These are phyloP conservation scores for Pseudoscleropodium purum DNA, from an alignment of 225 moss, liverwort and hornwort species.

Conservation along the genomic window DNA sequence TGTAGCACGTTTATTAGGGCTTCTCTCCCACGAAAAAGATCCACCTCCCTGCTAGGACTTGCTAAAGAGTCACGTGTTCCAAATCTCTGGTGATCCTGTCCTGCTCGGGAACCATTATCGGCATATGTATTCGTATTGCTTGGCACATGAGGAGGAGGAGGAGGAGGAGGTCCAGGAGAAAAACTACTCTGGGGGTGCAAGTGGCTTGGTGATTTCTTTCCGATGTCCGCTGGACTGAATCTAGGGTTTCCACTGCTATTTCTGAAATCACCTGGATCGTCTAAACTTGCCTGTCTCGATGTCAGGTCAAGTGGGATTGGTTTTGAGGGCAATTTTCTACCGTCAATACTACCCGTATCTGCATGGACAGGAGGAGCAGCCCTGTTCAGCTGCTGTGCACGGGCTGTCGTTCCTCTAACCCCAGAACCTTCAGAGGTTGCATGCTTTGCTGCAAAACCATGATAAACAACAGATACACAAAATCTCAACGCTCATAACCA, in stretches of 20 bases:
- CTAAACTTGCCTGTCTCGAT: conserved; percentile 8
- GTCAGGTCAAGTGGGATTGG: background rate
- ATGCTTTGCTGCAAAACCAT: conserved; percentile 38
- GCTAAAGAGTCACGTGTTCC: conserved; percentile 10
- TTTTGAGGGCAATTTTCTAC: conserved; percentile 5
- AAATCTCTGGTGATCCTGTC: conserved; percentile 8
- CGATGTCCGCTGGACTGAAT: conserved; percentile 4
- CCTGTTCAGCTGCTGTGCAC: conserved; percentile 13
- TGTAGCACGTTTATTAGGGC: background rate
- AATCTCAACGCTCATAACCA: background rate
- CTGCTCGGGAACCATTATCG: conserved; percentile 7
- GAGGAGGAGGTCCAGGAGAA: conserved; percentile 16
- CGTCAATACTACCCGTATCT: background rate
- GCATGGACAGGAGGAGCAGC: conserved; percentile 10
- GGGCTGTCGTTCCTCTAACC: conserved; percentile 6
- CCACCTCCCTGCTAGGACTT: conserved; percentile 12
- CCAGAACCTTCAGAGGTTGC: conserved; percentile 12
- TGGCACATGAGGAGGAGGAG: background rate
- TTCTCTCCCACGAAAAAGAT: conserved; percentile 4
- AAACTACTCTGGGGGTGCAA: background rate
- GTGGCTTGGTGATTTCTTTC: conserved; percentile 10
- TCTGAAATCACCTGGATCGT: conserved; percentile 7
- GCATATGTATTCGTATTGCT: conserved; percentile 1
- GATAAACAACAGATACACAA: background rate
- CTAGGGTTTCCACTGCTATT: conserved; percentile 14